A percentile compares a stretch with the other conserved stretches of the same genome.
Evolutionary conservation across 371 early-diverging fungal species (phyloP).

Genomic region (Neoconidiobolus thromboides): DNA sequence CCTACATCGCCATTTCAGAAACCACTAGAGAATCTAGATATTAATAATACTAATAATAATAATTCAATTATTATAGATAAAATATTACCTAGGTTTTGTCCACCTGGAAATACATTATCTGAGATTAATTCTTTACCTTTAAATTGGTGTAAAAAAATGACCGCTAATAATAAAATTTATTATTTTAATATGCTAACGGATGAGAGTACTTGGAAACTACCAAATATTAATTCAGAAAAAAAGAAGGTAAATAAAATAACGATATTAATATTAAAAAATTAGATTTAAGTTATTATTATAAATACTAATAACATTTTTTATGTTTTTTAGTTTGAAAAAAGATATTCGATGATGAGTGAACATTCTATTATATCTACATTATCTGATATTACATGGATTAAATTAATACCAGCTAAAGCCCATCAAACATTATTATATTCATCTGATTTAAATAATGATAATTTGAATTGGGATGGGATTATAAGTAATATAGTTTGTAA

Average conservation of each 20-base stretch:
- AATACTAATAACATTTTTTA: no score
- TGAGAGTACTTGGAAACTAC: conserved; percentile 36
- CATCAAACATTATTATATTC: neutral
- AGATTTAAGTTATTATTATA: no score
- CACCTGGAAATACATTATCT: conserved; percentile 1
- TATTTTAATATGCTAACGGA: conserved; percentile 50
- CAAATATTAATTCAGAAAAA: neutral
- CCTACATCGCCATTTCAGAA: neutral
- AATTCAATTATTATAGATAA: neutral
- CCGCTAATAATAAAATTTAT: conserved; percentile 41
- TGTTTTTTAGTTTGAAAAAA: no score
- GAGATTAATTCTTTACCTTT: neutral
- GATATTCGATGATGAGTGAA: neutral
- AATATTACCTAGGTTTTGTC: neutral
- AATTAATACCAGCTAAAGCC: neutral
- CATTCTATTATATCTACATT: neutral
- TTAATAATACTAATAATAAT: neutral
- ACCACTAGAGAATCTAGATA: neutral
- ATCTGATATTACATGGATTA: neutral
- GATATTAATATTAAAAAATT: no score
- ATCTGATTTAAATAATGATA: neutral
- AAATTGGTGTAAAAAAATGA: conserved; percentile 30
- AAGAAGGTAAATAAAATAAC: neutral
- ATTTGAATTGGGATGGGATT: conserved; percentile 39
- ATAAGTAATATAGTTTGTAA: conserved; percentile 36